Evolutionary conservation across 2,329 filamentous ascomycete species (phyloP).

Genomic region (Ascochyta clinopodiicola): DNA sequence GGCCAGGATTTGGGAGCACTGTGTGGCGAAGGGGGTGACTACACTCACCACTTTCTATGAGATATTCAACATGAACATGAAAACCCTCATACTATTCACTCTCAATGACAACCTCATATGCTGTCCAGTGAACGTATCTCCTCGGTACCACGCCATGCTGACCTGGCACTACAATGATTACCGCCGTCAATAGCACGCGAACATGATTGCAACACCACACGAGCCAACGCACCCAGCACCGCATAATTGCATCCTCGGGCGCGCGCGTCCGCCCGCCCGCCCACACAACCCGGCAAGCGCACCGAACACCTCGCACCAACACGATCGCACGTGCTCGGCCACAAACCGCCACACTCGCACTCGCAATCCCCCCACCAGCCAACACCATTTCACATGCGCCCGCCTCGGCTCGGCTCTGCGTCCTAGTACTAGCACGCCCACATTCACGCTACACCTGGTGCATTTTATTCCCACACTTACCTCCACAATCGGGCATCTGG

Average conservation of each 20-base stretch:
- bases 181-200: not conserved
- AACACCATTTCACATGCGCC: conserved; percentile 4
- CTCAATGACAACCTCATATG: not conserved
- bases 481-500: conserved; percentile 2
- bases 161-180: not conserved
- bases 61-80: conserved; percentile 16
- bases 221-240: not conserved
- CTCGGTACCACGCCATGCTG: not conserved
- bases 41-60: conserved; percentile 17
- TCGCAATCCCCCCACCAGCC: conserved; percentile 1
- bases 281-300: not conserved
- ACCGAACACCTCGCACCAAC: not conserved
- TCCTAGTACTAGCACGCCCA: not conserved
- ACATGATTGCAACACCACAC: not conserved
- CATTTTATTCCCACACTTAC: not conserved
- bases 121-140: not conserved
- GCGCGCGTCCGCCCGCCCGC: conserved; percentile 3
- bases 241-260: not conserved
- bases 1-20: conserved; percentile 16
- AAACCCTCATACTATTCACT: not conserved
- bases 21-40: conserved; percentile 13
- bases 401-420: conserved; percentile 1
- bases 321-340: conserved; percentile 4
- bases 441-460: not conserved
- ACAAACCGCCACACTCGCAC: not conserved